Percentiles rank a stretch among this genome's conserved stretches.
phyloP scores from a whole-genome alignment of 2,329 filamentous ascomycete species.

The Aspergillus caelatus region DNA sequence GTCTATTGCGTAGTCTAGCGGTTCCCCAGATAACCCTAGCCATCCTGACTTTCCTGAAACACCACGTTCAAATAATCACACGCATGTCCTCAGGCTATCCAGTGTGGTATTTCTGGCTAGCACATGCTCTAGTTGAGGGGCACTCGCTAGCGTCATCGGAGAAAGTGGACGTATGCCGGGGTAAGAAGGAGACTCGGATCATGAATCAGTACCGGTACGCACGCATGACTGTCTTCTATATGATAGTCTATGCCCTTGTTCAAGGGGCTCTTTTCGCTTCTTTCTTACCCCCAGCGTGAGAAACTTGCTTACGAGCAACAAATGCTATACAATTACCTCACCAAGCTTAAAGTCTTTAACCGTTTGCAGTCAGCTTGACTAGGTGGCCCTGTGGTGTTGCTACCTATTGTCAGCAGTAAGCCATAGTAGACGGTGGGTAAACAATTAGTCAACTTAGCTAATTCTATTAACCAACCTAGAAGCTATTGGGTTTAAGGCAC shows the following conservation, averaged over 20 bases:
- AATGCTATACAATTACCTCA: neutral
- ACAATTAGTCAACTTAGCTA: neutral
- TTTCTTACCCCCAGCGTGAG: constrained; percentile 14
- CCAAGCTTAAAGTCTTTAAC: neutral
- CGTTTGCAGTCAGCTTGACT: neutral
- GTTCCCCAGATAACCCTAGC: constrained; percentile 10
- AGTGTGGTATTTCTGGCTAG: constrained; percentile 15
- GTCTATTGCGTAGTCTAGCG: constrained; percentile 11
- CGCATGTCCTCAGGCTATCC: constrained; percentile 14
- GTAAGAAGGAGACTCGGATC: neutral
- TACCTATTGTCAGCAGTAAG: neutral
- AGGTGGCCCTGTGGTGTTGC: neutral
- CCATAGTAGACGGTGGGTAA: neutral
- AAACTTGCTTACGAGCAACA: neutral
- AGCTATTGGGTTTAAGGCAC: neutral
- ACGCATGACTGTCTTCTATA: constrained; percentile 2
- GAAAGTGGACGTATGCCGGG: neutral
- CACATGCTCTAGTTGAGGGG: neutral
- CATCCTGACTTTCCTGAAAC: constrained; percentile 3
- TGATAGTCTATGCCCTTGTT: constrained; percentile 10
- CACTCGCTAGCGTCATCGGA: neutral
- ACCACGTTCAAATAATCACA: constrained; percentile 17
- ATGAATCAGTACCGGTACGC: neutral
- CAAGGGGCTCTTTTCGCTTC: constrained; percentile 13
- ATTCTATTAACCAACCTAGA: neutral